These are phyloP conservation scores for Pseudopithomyces maydicus DNA, from an alignment of 2,329 filamentous ascomycete species.

Conservation along the genomic window DNA sequence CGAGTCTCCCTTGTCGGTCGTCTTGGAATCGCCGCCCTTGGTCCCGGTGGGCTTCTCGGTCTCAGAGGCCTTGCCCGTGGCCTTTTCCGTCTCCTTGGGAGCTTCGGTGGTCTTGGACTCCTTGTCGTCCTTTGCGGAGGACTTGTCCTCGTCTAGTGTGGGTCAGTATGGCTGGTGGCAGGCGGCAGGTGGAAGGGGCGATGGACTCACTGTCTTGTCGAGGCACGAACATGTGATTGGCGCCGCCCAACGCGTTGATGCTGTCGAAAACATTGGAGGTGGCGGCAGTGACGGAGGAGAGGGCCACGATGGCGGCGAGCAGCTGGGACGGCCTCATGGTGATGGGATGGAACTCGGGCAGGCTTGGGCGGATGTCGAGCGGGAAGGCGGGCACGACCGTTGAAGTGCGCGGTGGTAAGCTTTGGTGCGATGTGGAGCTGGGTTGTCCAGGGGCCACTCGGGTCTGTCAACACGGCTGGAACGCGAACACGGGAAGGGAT, in stretches of 20 bases:
- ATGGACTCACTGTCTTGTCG: constrained; percentile 36
- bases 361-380: constrained; percentile 8
- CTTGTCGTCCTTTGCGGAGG: background rate
- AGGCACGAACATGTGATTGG: constrained; percentile 35
- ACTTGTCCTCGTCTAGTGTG: constrained; percentile 13
- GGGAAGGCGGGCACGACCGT: constrained; percentile 21
- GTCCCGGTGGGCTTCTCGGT: constrained; percentile 22
- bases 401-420: constrained; percentile 13
- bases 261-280: constrained; percentile 40
- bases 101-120: constrained; percentile 6
- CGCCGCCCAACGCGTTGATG: constrained; percentile 31
- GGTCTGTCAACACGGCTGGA: constrained; percentile 32
- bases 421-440: constrained; percentile 4
- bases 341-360: constrained; percentile 8
- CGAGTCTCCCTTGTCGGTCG: constrained; percentile 21
- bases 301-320: constrained; percentile 43
- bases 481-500: constrained; percentile 18
- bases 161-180: background rate
- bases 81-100: constrained; percentile 13
- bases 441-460: constrained; percentile 22
- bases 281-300: constrained; percentile 43
- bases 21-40: constrained; percentile 13
- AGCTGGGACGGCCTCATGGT: constrained; percentile 46
- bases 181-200: background rate
- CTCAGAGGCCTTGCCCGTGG: constrained; percentile 15